phyloP scores from a whole-genome alignment of 2,329 filamentous ascomycete species.

The Fusarium goolgardi region DNA sequence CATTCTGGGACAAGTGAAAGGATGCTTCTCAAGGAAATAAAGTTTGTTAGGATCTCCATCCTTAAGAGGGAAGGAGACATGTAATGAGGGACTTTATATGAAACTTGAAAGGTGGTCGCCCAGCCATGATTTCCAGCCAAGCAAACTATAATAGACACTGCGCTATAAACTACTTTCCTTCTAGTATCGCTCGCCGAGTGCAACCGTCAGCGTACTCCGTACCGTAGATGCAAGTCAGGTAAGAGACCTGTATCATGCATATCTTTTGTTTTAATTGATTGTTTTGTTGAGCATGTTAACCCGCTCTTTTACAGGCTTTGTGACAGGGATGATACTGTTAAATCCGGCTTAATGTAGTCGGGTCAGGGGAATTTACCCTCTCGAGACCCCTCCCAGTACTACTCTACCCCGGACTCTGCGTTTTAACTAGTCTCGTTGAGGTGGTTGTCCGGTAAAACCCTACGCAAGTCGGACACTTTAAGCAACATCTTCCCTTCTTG shows the following conservation, averaged over 20 bases:
- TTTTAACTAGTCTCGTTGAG: constrained; percentile 3
- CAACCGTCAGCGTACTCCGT: constrained; percentile 13
- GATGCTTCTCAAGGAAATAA: not conserved
- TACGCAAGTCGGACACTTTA: not conserved
- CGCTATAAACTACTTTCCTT: not conserved
- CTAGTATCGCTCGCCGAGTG: constrained; percentile 7
- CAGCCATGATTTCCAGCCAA: not conserved
- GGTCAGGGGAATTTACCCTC: constrained; percentile 3
- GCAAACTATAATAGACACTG: not conserved
- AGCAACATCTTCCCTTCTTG: constrained; percentile 8
- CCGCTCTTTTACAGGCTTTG: not conserved
- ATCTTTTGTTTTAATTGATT: constrained; percentile 6
- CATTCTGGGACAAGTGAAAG: constrained; percentile 22
- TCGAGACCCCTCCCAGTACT: not conserved
- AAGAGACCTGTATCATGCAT: constrained; percentile 5
- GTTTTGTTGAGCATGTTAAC: constrained; percentile 3
- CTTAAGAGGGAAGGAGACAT: not conserved
- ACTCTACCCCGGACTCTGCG: not conserved
- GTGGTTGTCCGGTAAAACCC: not conserved
- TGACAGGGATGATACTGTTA: not conserved
- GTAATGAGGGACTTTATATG: constrained; percentile 17
- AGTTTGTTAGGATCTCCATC: constrained; percentile 20
- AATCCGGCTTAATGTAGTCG: not conserved
- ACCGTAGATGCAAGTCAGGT: not conserved
- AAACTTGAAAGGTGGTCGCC: constrained; percentile 2